phyloP scores from a whole-genome alignment of 306 rosid genomes.

The Sicyos edulis region DNA sequence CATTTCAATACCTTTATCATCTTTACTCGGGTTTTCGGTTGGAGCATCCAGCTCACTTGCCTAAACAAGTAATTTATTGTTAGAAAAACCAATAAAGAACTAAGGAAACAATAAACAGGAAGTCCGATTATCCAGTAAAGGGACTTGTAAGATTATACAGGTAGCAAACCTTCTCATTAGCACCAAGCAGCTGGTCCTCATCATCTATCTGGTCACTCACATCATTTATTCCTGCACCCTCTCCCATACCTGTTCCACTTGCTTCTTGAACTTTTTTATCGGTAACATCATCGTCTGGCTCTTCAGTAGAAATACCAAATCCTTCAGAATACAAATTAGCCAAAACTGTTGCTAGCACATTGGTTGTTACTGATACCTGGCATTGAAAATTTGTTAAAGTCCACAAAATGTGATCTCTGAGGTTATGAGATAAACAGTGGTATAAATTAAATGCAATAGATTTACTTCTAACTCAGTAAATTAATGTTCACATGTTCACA shows the following conservation, averaged over 20 bases:
- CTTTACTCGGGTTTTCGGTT: slow-evolving; percentile 46
- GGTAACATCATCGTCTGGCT: slow-evolving; percentile 42
- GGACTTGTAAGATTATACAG: background rate
- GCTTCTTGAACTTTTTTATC: slow-evolving; percentile 45
- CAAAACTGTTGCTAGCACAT: slow-evolving; percentile 55
- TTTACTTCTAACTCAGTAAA: background rate
- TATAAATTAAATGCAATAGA: background rate
- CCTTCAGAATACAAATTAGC: slow-evolving; percentile 61
- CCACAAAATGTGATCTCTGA: background rate
- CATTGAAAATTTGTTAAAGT: slow-evolving; percentile 16
- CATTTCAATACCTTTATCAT: slow-evolving; percentile 78
- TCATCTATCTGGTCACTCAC: slow-evolving; percentile 84
- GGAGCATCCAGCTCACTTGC: slow-evolving; percentile 46
- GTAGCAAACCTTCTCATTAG: slow-evolving; percentile 54
- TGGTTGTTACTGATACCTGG: slow-evolving; percentile 69
- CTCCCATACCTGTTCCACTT: slow-evolving; percentile 84
- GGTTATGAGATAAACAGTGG: background rate
- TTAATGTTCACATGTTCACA: background rate
- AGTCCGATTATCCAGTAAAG: background rate
- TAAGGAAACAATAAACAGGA: slow-evolving; percentile 2
- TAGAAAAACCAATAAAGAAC: background rate
- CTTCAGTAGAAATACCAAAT: slow-evolving; percentile 54
- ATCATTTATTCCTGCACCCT: slow-evolving; percentile 71
- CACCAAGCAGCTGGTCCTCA: slow-evolving; percentile 83
- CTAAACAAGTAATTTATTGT: slow-evolving; percentile 33